Evolutionary conservation across 2,329 filamentous ascomycete genomes (phyloP).

Genomic region (Paecilomyces dactylethromorphus): DNA sequence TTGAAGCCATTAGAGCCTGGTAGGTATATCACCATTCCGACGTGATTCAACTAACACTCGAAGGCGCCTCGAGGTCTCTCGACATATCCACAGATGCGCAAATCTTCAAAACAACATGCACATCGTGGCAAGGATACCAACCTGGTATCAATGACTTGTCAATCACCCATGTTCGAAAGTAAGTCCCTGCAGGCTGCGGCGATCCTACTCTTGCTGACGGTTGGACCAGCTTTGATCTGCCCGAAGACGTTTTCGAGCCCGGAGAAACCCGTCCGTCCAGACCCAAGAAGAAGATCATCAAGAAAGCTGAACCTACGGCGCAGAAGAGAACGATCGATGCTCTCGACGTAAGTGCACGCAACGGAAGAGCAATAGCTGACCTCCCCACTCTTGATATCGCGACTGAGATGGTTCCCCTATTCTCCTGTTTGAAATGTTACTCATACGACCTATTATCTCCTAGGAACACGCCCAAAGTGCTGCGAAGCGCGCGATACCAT

Average conservation of each 20-base stretch:
- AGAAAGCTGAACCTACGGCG: slow-evolving; percentile 25
- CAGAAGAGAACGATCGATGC: slow-evolving; percentile 35
- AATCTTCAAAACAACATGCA: slow-evolving; percentile 80
- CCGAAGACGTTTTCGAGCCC: slow-evolving; percentile 77
- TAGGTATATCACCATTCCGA: slow-evolving; percentile 37
- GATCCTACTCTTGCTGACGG: slow-evolving; percentile 9
- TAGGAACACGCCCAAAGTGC: slow-evolving; percentile 22
- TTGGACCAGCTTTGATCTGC: slow-evolving; percentile 66
- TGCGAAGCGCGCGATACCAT: slow-evolving; percentile 28
- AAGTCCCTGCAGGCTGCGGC: slow-evolving; percentile 30
- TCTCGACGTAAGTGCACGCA: slow-evolving; percentile 36
- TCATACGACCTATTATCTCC: slow-evolving; percentile 21
- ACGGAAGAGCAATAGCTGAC: slow-evolving; percentile 16
- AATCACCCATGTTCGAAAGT: slow-evolving; percentile 83
- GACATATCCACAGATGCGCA: slow-evolving; percentile 67
- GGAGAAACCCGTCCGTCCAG: slow-evolving; percentile 66
- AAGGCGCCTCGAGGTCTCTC: slow-evolving; percentile 42
- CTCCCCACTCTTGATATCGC: slow-evolving; percentile 12
- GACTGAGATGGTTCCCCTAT: slow-evolving; percentile 12
- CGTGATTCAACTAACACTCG: slow-evolving; percentile 22
- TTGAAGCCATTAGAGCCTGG: slow-evolving; percentile 65
- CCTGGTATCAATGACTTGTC: slow-evolving; percentile 69
- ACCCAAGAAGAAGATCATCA: slow-evolving; percentile 48
- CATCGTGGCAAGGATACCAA: slow-evolving; percentile 67
- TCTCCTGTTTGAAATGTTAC: slow-evolving; percentile 16